Base-by-base conservation (phyloP, 441 rosid species). In the Croton laevigatus region DNA sequence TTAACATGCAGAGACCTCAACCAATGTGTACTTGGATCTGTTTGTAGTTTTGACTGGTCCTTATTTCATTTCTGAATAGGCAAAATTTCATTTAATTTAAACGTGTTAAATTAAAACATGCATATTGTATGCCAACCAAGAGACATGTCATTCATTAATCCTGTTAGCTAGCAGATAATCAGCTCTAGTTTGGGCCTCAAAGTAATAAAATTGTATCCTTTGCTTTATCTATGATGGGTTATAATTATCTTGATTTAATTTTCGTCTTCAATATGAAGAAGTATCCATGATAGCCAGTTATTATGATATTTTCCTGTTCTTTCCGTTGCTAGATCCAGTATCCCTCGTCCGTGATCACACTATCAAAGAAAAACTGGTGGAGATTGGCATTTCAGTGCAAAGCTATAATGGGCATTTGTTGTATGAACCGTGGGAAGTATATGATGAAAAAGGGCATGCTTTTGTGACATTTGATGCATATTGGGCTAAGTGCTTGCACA, bases 371-470 rank as follows among this genome's bases (percentile, higher is more conserved):
- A 85, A 88, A 66, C 81, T 91, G 36, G 76, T 71, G 70, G 93
- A 88, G 69, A 85, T 71, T 65, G 96, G 96, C 52, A 71, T 93
- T 76, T 84, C 93, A 19, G 93, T 93, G 76, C 88, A 89, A 74
- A 91, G 91, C 85, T 93, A 79, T 68, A 93, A 87, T 72, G 97
- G 90, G 9, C 97, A 93, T 86, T 78, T 91, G 70, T 66, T 93
- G 80, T 87, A 81, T 80, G 96, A 93, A 75, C 98, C 98, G 5
- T 93, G 98, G 97, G 97, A 89, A 71, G 87, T 91, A 73, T 88
- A 86, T 55, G 76, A 86, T 44, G 89, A 86, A 62, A 78, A 71
- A 66, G 94, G 98, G 34, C 77, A 73, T 66, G 87, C 94, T 75
- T 89, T 91, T 81, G 81, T 86, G 7, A 88, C 74, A 63, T 91